These are phyloP conservation scores for Agaricales sp. DNA, from an alignment of 1,284 basidiomycete species.

Conservation along the genomic window DNA sequence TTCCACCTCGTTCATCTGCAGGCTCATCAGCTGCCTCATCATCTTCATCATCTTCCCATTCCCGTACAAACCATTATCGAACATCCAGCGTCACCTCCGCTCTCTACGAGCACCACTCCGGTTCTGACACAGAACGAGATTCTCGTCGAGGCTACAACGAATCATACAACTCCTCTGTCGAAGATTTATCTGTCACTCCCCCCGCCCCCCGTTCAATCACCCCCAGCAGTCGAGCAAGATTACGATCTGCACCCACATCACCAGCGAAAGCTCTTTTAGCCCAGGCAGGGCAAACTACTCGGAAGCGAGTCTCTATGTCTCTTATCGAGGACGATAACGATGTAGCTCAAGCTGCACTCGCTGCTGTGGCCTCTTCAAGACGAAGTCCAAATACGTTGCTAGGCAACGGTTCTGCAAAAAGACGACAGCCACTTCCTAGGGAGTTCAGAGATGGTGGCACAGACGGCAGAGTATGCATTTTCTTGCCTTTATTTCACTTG, in stretches of 20 bases:
- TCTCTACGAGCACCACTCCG: constrained; percentile 37
- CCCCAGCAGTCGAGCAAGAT: constrained; percentile 28
- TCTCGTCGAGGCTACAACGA: constrained; percentile 16
- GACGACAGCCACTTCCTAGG: constrained; percentile 45
- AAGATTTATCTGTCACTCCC: not conserved
- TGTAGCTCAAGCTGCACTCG: constrained; percentile 46
- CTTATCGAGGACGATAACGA: constrained; percentile 21
- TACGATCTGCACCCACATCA: constrained; percentile 44
- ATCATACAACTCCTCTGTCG: constrained; percentile 8
- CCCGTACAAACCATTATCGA: constrained; percentile 21
- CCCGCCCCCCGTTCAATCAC: constrained; percentile 11
- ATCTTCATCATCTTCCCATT: constrained; percentile 20
- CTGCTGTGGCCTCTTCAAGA: constrained; percentile 46
- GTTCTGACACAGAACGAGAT: constrained; percentile 71
- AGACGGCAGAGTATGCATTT: constrained; percentile 10
- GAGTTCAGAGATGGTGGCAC: constrained; percentile 42
- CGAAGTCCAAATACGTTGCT: constrained; percentile 28
- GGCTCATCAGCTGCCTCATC: constrained; percentile 15
- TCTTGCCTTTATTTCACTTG: constrained; percentile 7
- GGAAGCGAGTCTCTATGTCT: constrained; percentile 21
- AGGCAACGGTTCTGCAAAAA: constrained; percentile 29
- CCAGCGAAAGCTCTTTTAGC: constrained; percentile 31
- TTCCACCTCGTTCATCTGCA: constrained; percentile 20
- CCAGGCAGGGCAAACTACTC: constrained; percentile 17
- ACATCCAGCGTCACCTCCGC: constrained; percentile 20